phyloP scores from a whole-genome alignment of 2,329 filamentous ascomycete genomes.

The Pyrenochaeta sp. region DNA sequence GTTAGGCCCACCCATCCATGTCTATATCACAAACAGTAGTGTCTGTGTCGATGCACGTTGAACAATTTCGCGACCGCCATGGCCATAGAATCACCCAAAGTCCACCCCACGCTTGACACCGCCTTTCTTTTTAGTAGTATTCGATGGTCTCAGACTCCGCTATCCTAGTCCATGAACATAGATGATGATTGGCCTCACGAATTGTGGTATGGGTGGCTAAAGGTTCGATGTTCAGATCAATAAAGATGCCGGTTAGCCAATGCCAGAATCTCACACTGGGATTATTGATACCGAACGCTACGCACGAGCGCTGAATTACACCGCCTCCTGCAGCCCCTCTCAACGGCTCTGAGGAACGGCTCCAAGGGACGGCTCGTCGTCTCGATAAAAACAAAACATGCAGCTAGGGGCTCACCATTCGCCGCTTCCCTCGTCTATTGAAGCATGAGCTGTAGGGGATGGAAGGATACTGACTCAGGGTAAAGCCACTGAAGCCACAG shows the following conservation, averaged over 20 bases:
- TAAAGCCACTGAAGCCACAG: not conserved
- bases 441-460: not conserved
- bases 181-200: no score
- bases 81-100: not conserved
- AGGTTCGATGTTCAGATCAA: not conserved
- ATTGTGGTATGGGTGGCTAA: not conserved
- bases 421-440: not conserved
- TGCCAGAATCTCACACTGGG: not conserved
- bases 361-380: not conserved
- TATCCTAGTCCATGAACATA: not conserved
- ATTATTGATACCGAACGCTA: not conserved
- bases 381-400: not conserved
- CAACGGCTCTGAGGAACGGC: not conserved
- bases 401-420: not conserved
- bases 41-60: not conserved
- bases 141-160: not conserved
- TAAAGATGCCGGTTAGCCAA: not conserved
- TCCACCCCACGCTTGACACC: not conserved
- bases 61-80: not conserved
- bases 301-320: not conserved
- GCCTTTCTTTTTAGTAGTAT: not conserved
- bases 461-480: not conserved
- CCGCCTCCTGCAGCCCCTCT: not conserved
- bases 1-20: not conserved
- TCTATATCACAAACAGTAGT: not conserved